Conservation (phyloP, 768 basidiomycete genomes). For the Leucocoprinus sp. region DNA sequence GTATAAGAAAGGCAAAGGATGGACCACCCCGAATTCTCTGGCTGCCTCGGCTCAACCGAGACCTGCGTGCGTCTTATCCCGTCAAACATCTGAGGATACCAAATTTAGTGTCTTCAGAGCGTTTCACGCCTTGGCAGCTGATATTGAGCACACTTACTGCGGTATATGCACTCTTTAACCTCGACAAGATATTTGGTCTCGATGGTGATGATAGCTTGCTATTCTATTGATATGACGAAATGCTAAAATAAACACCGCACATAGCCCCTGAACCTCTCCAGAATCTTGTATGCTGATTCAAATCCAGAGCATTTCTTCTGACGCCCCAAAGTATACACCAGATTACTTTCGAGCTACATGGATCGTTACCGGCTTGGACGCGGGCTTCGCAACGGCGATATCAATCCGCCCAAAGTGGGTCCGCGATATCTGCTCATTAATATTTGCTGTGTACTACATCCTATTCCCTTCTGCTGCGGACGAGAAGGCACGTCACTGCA, state of each 20-base stretch:
- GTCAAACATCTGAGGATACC: conserved; percentile 1
- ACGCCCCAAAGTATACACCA: conserved; percentile 61
- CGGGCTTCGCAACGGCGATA: conserved; percentile 96
- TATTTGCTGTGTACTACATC: conserved; percentile 89
- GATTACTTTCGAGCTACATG: conserved; percentile 96
- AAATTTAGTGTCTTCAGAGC: conserved; percentile 33
- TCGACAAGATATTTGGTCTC: conserved; percentile 80
- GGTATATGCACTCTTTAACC: conserved; percentile 75
- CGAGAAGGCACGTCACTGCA: conserved; percentile 64
- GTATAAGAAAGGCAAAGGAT: conserved; percentile 58
- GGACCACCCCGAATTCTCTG: conserved; percentile 61
- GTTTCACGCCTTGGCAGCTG: conserved; percentile 96
- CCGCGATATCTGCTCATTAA: conserved; percentile 74
- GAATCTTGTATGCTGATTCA: conserved; percentile 52
- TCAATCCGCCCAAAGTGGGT: conserved; percentile 87
- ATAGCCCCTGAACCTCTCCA: conserved; percentile 93
- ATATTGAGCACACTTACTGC: conserved; percentile 78
- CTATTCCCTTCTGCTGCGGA: conserved; percentile 83
- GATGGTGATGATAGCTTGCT: conserved; percentile 45
- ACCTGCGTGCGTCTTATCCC: conserved; percentile 40
- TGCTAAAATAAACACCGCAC: not conserved
- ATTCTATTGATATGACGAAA: too few species aligned
- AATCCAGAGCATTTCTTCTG: conserved; percentile 4
- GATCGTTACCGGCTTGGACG: conserved; percentile 91
- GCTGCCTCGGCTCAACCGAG: conserved; percentile 50